Evolutionary conservation across 108 stramenopile genomes (phyloP), one percentile per base, ranked within the genome.

Genomic region (Nitzschia sp.): DNA sequence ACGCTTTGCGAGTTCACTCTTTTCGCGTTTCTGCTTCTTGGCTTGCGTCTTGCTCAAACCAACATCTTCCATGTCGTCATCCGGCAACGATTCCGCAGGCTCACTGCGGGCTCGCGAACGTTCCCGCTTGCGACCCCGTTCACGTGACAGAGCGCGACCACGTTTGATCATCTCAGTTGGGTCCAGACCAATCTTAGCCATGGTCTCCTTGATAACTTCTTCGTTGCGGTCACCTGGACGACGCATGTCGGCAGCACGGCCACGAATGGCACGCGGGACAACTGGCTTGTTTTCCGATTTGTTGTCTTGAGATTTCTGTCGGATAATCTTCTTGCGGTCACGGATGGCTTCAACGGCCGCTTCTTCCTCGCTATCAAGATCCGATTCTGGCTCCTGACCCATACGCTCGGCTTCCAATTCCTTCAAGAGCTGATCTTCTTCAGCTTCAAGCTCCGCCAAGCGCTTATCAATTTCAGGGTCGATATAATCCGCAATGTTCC

Each of bases 401-500:
- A 92, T 91, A 34, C 79, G 75, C n/a, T 88, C 79, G 2, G 94
- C 93, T 38, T 92, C 90, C 17, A 89, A 64, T 66, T 90, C 90
- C 25, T 87, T 83, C 57, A 85, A 47, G 28, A 90, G 72, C 60
- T 91, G 92, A 11, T 91, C 94, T 69, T 98, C 98, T 75, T 97
- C 96, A 45, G 73, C 70, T 75, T 98, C 98, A 57, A 98, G 79
- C 0, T 85, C 88, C n/a, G 63, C 83, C 34, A 98, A 81, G 55
- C 82, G 88, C 29, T 78, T 85, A 31, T 89, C 85, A 64, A 98
- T 96, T 60, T 96, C 96, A 24, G 94, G 90, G 66, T 98, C 98
- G 29, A 98, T 70, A 62, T 77, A 99, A 73, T 99, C 99, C 23
- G 90, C 90, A 68, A 99, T 94, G 73, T 99, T 99, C 85, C 96